Conservation (phyloP, 805 yeast genomes). For the Wickerhamiella dianesei region DNA sequence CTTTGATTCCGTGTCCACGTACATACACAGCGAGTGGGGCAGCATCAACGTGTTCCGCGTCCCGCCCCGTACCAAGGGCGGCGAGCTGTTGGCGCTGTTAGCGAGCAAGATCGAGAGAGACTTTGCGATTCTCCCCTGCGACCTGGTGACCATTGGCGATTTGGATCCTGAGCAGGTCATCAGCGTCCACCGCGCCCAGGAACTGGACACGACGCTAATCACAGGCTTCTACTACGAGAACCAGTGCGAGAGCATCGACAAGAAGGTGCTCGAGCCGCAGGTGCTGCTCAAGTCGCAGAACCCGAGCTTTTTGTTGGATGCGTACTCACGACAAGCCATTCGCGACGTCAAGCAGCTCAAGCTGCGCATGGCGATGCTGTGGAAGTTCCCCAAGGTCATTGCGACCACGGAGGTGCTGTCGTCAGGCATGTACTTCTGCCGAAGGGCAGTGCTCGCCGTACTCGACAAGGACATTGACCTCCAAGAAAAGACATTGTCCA, state of each 20-base stretch:
- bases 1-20: conserved; percentile 24
- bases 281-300: conserved; percentile 35
- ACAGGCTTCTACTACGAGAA: conserved; percentile 60
- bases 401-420: conserved; percentile 67
- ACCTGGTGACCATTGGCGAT: conserved; percentile 60
- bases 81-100: conserved; percentile 13
- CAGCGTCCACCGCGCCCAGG: conserved; percentile 67
- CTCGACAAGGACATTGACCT: conserved; percentile 25
- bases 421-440: conserved; percentile 57
- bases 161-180: conserved; percentile 79
- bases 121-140: conserved; percentile 85
- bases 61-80: conserved; percentile 11
- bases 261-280: conserved; percentile 53
- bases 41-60: conserved; percentile 5
- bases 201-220: conserved; percentile 47
- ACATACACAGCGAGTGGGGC: conserved; percentile 5
- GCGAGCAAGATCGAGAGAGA: conserved; percentile 26
- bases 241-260: conserved; percentile 61
- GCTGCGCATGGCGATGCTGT: conserved; percentile 72
- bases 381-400: conserved; percentile 71
- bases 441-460: conserved; percentile 38
- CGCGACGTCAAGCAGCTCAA: conserved; percentile 58
- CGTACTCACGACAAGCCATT: conserved; percentile 54
- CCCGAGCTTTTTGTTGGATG: conserved; percentile 43
- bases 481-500: conserved; percentile 15